Base-by-base conservation (phyloP, 345 rosid genomes). In the Aegle marmelos region DNA sequence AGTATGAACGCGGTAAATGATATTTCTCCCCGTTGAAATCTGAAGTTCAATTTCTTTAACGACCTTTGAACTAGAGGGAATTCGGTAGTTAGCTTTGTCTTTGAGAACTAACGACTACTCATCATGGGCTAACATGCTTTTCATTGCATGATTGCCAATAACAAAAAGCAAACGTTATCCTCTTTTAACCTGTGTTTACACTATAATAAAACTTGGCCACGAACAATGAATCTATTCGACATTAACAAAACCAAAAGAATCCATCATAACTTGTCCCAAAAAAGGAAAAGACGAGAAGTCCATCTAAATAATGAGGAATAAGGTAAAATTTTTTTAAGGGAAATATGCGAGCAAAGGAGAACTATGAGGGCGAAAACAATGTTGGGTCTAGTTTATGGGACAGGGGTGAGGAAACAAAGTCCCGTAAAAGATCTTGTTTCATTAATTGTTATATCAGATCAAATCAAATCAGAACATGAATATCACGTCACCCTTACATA, bases 1-100 rank as follows among this genome's bases (percentile, higher is more conserved):
- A 76, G 2, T 11, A 65, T 61, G 66, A 83, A 81, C 81, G 78
- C 83, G 53, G 79, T 66, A 72, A 72, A 16, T 33, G 72, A 54
- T 62, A 65, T 65, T 36, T 53, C 76, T 64, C 67, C 73, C 56
- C 10, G 2, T 62, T 21, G 24, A 21, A 28, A 72, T 60, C 72
- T 78, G 45, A 73, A 70, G 4, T 70, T 80, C 24, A 58, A 58
- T 54, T 8, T 22, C 22, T 30, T 36, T 64, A 79, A 74, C 83
- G 17, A 79, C 77, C 76, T 28, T 74, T 70, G 82, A 85, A 84
- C 73, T 77, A 7, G 0, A 17, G 14, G 53, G 48, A 61, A 5
- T 9, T 50, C 31, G 78, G 78, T 63, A 9, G 77, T 41, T 74
- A 74, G 69, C 16, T 4, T 73, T 73, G 19, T 39, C 57, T 17